phyloP scores from a whole-genome alignment of 1,284 basidiomycete species.

The Pseudozyma sp. region DNA sequence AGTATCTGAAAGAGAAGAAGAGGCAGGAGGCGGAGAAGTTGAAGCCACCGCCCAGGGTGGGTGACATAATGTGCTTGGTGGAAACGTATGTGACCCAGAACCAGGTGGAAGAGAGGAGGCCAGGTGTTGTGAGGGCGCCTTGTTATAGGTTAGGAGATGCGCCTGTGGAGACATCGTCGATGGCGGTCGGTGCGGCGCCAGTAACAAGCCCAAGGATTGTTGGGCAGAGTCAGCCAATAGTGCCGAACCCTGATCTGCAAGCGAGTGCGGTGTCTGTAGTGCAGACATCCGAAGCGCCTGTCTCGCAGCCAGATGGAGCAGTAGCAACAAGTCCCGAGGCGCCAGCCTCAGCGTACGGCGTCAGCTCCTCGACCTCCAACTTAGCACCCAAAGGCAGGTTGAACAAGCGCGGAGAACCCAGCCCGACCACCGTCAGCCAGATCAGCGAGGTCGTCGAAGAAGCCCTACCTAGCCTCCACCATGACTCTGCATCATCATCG shows the following conservation, averaged over 20 bases:
- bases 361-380: no score
- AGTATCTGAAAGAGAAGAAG: conserved; percentile 2
- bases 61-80: conserved; percentile 30
- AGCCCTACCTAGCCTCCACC: neutral
- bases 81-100: conserved; percentile 25
- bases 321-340: no score
- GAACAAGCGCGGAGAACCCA: neutral
- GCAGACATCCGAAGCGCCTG: no score
- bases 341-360: no score
- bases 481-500: neutral
- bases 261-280: no score
- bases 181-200: no score
- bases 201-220: no score
- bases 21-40: conserved; percentile 16
- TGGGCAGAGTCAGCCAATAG: no score
- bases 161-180: neutral
- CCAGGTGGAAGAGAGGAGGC: conserved; percentile 33
- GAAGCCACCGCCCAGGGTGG: conserved; percentile 22
- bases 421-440: no score
- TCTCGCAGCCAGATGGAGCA: no score
- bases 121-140: conserved; percentile 10
- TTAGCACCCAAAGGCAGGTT: neutral
- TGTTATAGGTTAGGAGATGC: conserved; percentile 17
- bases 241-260: no score
- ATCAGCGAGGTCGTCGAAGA: conserved; percentile 11